Base-by-base conservation (phyloP, 441 rosid genomes). In the Bocquillonia castaneifolia region DNA sequence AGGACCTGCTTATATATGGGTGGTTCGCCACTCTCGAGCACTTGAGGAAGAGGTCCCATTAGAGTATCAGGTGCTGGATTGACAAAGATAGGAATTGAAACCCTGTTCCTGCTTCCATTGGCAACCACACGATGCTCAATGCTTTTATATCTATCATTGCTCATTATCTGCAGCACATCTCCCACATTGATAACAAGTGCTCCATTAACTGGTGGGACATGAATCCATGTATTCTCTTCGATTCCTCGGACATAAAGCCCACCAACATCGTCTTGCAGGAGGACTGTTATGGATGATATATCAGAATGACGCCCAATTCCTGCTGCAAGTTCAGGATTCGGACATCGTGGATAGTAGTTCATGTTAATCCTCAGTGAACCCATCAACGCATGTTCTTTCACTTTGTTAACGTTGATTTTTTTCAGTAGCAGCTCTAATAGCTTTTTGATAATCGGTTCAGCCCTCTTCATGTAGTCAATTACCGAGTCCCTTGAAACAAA, bases 231-330 rank as follows among this genome's bases (percentile, higher is more conserved):
- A 2, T 59, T 65, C 2, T 71, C 52, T 23, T 65, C 40, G 0
- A 23, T 54, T 23, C 71, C 74, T 45, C 60, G 70, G 2, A 71
- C 78, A 18, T 74, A 68, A 28, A 78, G 81, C 25, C 85, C 83
- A 20, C 78, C 78, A 6, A 68, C 45, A 10, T 76, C 68, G 25
- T 82, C 86, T 64, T 85, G 89, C 13, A 82, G 74, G 45, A 85
- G 89, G 63, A 85, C 59, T 13, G 88, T 82, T 55, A 82, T 74
- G 4, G 82, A 77, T 52, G 85, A 77, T 32, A 79, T 72, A 72
- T 84, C 86, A 10, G 86, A 82, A 58, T 82, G 87, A n/a, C 77
- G 83, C 34, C 84, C 83, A 4, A 76, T 25, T 17, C 82, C 80
- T 0, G 79, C 68, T 63, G 1, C 29, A 22, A 79, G 75, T 6